These are phyloP conservation scores for Viola odorata DNA, from an alignment of 345 rosid genomes.

Conservation along the genomic window DNA sequence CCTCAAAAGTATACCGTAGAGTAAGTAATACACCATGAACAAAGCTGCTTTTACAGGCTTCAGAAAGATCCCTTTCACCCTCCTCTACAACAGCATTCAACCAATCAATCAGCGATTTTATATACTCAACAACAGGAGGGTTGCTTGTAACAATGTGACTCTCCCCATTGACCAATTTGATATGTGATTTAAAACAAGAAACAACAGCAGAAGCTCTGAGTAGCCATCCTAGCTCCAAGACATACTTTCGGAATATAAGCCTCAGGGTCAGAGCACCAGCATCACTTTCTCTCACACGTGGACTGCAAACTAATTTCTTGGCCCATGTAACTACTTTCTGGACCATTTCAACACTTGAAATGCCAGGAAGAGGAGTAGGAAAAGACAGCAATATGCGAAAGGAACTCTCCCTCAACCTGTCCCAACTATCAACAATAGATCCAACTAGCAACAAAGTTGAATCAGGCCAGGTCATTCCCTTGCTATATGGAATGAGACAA, in stretches of 20 bases:
- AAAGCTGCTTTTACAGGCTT: constrained; percentile 84
- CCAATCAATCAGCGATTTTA: constrained; percentile 73
- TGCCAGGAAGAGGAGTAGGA: constrained; percentile 91
- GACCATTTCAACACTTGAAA: constrained; percentile 66
- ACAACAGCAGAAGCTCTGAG: constrained; percentile 54
- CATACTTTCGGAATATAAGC: constrained; percentile 87
- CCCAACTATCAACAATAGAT: constrained; percentile 97
- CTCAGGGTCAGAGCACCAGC: constrained; percentile 81
- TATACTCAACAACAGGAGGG: constrained; percentile 66
- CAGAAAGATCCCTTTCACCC: constrained; percentile 74
- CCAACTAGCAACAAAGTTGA: constrained; percentile 75
- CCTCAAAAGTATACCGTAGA: constrained; percentile 90
- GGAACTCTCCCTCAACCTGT: constrained; percentile 79
- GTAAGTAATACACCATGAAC: constrained; percentile 90
- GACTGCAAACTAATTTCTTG: constrained; percentile 76
- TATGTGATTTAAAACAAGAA: constrained; percentile 39
- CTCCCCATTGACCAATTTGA: constrained; percentile 27
- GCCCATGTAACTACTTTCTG: constrained; percentile 70
- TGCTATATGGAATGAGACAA: constrained; percentile 56
- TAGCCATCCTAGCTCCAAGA: constrained; percentile 73
- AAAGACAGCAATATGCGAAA: constrained; percentile 79
- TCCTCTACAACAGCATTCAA: constrained; percentile 58
- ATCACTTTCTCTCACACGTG: constrained; percentile 99
- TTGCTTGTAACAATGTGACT: constrained; percentile 19
- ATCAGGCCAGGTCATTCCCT: constrained; percentile 63